Percentiles rank a stretch among this genome's conserved stretches.
Conservation (phyloP, 257 asterid genomes). For the Primulina tabacum region DNA sequence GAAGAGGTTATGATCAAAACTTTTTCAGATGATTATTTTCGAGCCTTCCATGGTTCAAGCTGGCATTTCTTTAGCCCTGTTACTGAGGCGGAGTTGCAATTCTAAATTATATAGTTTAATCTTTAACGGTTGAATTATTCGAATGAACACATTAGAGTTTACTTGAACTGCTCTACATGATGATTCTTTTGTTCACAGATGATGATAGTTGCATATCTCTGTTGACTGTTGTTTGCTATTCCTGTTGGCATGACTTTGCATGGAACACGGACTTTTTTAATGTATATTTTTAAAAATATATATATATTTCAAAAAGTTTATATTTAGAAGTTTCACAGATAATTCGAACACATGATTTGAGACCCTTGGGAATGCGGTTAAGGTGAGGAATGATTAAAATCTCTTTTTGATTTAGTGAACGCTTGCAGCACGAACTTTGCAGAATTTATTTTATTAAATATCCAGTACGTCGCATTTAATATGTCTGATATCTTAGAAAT, state of each 20-base stretch:
- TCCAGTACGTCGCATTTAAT: not conserved
- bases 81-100: constrained; percentile 29
- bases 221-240: not conserved
- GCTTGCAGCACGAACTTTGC: not conserved
- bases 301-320: too few relatives aligned
- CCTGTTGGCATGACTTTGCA: not conserved
- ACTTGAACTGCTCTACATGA: not conserved
- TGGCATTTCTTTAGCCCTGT: constrained; percentile 69
- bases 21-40: constrained; percentile 45
- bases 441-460: too few relatives aligned
- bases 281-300: too few relatives aligned
- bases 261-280: too few relatives aligned
- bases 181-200: not conserved
- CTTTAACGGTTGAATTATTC: not conserved
- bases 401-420: not conserved
- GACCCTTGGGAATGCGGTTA: too few relatives aligned
- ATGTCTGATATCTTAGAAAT: not conserved
- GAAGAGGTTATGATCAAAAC: constrained; percentile 38
- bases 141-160: not conserved
- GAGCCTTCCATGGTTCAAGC: constrained; percentile 61
- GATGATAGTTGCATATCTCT: not conserved
- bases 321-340: too few relatives aligned
- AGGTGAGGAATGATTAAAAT: too few relatives aligned
- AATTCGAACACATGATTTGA: too few relatives aligned
- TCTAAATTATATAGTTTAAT: not conserved